Evolutionary conservation across 805 yeast species (phyloP).

Genomic region (Kodamaea jinghongensis): DNA sequence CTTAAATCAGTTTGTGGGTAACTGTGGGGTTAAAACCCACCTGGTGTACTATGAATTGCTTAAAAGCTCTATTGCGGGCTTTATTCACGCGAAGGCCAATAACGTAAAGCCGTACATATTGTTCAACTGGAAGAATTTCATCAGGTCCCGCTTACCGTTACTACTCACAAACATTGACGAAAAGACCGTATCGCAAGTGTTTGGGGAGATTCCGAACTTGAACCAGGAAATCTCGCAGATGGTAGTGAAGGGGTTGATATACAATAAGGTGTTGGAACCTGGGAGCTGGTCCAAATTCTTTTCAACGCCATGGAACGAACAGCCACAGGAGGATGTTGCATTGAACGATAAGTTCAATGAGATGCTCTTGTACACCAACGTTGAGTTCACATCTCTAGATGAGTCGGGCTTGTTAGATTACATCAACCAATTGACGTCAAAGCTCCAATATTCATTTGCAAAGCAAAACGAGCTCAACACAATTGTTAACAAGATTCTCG

Average conservation of each 20-base stretch:
- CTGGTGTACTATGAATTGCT: slow-evolving; percentile 17
- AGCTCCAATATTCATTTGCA: slow-evolving; percentile 21
- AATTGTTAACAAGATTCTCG: slow-evolving; percentile 19
- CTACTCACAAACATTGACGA: slow-evolving; percentile 19
- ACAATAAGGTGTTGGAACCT: slow-evolving; percentile 25
- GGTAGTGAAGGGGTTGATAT: slow-evolving; percentile 31
- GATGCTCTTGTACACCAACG: slow-evolving; percentile 31
- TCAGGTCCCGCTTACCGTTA: slow-evolving; percentile 28
- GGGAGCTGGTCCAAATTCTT: slow-evolving; percentile 25
- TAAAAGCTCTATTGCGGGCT: slow-evolving; percentile 20
- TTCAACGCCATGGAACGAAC: slow-evolving; percentile 14
- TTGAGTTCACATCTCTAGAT: slow-evolving; percentile 40
- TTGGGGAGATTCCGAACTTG: slow-evolving; percentile 1
- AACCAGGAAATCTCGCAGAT: slow-evolving; percentile 22
- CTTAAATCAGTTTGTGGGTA: slow-evolving; percentile 3
- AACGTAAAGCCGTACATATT: slow-evolving; percentile 23
- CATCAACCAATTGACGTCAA: slow-evolving; percentile 19
- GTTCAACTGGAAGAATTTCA: slow-evolving; percentile 36
- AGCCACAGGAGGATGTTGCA: neutral
- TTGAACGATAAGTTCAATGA: slow-evolving; percentile 21
- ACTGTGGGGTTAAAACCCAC: slow-evolving; percentile 7
- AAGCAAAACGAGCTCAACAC: slow-evolving; percentile 25
- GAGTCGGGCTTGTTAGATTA: slow-evolving; percentile 36
- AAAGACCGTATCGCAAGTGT: neutral
- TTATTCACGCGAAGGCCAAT: slow-evolving; percentile 16